Conservation (phyloP, 1,139 yeast genomes). For the Lipomyces yarrowii region DNA sequence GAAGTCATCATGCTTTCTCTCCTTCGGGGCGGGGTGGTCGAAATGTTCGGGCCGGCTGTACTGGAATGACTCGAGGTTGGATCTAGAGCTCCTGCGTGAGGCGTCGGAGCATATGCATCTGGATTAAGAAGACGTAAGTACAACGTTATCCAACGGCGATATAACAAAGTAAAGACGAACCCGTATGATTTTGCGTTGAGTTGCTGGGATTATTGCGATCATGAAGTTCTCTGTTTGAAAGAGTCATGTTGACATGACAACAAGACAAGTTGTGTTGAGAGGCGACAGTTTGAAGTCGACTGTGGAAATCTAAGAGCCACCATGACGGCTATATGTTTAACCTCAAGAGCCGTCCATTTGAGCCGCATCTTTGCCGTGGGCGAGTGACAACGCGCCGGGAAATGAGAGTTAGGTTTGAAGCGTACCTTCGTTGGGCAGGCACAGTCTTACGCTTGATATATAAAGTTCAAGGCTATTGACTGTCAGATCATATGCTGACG, state of each 20-base stretch:
- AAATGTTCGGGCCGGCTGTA: not conserved
- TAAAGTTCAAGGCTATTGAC: not conserved
- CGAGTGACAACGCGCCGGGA: too few species aligned
- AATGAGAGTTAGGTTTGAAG: too few species aligned
- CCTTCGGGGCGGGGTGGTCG: not conserved
- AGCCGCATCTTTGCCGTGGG: not conserved
- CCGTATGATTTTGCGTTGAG: not conserved
- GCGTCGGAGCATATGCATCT: not conserved
- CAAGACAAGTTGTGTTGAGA: not conserved
- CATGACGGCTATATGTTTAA: too few species aligned
- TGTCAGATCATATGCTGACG: too few species aligned
- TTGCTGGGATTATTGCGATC: not conserved
- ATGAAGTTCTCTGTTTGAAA: not conserved
- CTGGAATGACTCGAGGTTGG: not conserved
- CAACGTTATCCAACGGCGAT: not conserved
- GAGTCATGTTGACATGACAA: not conserved
- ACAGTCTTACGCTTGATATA: not conserved
- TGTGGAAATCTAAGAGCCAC: too few species aligned
- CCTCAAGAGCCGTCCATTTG: too few species aligned
- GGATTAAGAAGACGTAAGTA: not conserved
- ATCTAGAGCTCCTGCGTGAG: not conserved
- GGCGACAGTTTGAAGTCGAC: not conserved
- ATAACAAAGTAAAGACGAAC: not conserved
- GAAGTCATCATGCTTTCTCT: not conserved
- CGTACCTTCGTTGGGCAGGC: too few species aligned